A percentile compares a stretch with the other conserved stretches of the same genome.
Conservation (phyloP, 2,329 filamentous ascomycete genomes). For the Nectriaceae sp. region DNA sequence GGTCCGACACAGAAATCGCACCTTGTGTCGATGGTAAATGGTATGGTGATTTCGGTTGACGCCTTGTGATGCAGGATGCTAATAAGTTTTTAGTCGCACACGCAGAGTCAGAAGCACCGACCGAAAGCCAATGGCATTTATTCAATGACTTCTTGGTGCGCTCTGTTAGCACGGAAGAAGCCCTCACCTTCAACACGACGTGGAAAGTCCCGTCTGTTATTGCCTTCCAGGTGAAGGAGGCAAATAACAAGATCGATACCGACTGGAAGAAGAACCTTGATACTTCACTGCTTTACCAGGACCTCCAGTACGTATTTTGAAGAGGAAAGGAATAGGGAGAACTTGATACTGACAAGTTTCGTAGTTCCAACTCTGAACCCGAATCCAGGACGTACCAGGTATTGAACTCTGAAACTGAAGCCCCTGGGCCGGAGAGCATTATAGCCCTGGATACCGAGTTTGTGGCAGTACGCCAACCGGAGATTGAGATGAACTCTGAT, state of each 20-base stretch:
- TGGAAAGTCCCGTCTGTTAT: conserved; percentile 95
- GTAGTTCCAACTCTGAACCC: conserved; percentile 42
- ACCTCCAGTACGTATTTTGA: conserved; percentile 50
- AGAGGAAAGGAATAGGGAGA: not conserved
- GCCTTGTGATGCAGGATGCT: conserved; percentile 13
- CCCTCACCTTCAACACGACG: conserved; percentile 81
- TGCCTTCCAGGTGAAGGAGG: conserved; percentile 79
- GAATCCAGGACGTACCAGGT: conserved; percentile 58
- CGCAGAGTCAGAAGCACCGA: conserved; percentile 59
- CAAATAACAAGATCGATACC: conserved; percentile 80
- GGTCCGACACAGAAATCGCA: conserved; percentile 86
- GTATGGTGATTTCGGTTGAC: conserved; percentile 37
- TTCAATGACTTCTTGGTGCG: conserved; percentile 97
- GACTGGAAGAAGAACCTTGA: conserved; percentile 86
- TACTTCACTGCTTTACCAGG: conserved; percentile 79
- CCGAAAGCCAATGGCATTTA: conserved; percentile 81
- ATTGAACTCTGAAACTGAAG: conserved; percentile 61
- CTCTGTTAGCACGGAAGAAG: conserved; percentile 77
- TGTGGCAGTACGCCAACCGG: conserved; percentile 86
- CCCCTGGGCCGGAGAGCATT: conserved; percentile 70
- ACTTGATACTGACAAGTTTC: conserved; percentile 8
- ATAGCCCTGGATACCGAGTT: conserved; percentile 96
- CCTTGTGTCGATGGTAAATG: conserved; percentile 88
- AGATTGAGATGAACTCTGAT: conserved; percentile 95
- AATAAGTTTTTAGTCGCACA: conserved; percentile 57